Percentiles rank a stretch among this genome's conserved stretches.
These are phyloP conservation scores for Kwoniella shivajii DNA, from an alignment of 1,284 basidiomycete genomes.

Conservation along the genomic window DNA sequence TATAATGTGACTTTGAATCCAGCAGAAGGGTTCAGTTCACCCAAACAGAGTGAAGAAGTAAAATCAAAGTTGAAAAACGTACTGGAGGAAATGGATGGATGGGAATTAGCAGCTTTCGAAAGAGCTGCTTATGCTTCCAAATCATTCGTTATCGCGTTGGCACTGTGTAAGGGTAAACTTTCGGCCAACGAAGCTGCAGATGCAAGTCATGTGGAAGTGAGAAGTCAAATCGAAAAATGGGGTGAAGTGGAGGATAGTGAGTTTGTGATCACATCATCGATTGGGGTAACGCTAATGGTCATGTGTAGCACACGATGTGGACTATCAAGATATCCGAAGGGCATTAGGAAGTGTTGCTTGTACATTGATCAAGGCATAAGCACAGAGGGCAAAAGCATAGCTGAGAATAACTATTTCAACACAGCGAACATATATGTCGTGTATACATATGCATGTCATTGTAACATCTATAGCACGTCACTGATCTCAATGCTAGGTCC, in stretches of 20 bases:
- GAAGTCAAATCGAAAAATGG: constrained; percentile 94
- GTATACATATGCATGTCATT: neutral
- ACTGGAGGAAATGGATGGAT: constrained; percentile 69
- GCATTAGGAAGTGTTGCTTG: constrained; percentile 80
- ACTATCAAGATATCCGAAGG: constrained; percentile 88
- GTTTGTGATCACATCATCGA: neutral
- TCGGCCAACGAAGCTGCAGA: constrained; percentile 81
- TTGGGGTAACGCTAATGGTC: neutral
- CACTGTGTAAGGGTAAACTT: constrained; percentile 73
- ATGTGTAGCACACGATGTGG: constrained; percentile 88
- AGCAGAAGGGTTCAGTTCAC: constrained; percentile 68
- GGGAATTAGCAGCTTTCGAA: constrained; percentile 92
- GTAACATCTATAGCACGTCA: constrained; percentile 33
- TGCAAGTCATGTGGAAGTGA: constrained; percentile 86
- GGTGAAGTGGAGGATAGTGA: constrained; percentile 97
- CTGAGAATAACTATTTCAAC: neutral
- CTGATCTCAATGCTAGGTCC: constrained; percentile 72
- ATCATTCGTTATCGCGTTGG: constrained; percentile 85
- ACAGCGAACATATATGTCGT: neutral
- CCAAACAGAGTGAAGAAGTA: constrained; percentile 69
- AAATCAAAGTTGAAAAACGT: constrained; percentile 63
- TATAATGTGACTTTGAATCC: constrained; percentile 69
- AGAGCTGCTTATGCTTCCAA: constrained; percentile 87
- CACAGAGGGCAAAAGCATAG: no score
- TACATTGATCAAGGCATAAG: constrained; percentile 52